A percentile compares a stretch with the other conserved stretches of the same genome.
These are phyloP conservation scores for Dalbergia oliveri DNA, from an alignment of 306 rosid species.

Conservation along the genomic window DNA sequence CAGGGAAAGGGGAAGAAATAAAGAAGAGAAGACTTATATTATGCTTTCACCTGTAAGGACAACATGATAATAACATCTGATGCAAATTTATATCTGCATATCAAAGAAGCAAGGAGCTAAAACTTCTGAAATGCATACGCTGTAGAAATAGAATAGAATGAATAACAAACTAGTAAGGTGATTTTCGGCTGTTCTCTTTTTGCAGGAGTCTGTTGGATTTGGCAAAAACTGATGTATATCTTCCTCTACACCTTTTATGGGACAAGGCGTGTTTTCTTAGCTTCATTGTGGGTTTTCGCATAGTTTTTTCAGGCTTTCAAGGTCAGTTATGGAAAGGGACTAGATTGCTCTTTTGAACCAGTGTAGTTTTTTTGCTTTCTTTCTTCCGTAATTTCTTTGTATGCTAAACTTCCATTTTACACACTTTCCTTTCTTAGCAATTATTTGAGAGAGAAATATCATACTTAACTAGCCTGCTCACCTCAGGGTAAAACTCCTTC, in stretches of 20 bases:
- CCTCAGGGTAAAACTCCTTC: slow-evolving; percentile 95
- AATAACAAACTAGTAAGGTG: background rate
- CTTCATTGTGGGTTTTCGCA: background rate
- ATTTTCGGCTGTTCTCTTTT: background rate
- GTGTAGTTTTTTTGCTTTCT: background rate
- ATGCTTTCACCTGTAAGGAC: background rate
- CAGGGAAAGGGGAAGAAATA: background rate
- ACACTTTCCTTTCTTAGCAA: background rate
- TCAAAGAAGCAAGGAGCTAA: background rate
- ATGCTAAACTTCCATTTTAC: background rate
- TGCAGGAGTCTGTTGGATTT: background rate
- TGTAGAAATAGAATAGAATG: slow-evolving; percentile 13
- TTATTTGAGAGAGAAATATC: background rate
- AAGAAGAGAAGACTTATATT: background rate
- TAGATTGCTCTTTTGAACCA: background rate
- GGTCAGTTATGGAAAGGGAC: background rate
- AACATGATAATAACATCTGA: background rate
- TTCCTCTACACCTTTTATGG: background rate
- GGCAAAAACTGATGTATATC: slow-evolving; percentile 27
- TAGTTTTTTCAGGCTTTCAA: background rate
- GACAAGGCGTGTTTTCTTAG: slow-evolving; percentile 13
- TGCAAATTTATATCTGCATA: slow-evolving; percentile 23
- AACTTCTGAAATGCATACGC: slow-evolving; percentile 16
- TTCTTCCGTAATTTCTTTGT: background rate
- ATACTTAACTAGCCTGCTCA: slow-evolving; percentile 45